Evolutionary conservation across 164 flowering plant species (phyloP), one percentile per base, ranked within the genome.

Genomic region (Protea cynaroides): DNA sequence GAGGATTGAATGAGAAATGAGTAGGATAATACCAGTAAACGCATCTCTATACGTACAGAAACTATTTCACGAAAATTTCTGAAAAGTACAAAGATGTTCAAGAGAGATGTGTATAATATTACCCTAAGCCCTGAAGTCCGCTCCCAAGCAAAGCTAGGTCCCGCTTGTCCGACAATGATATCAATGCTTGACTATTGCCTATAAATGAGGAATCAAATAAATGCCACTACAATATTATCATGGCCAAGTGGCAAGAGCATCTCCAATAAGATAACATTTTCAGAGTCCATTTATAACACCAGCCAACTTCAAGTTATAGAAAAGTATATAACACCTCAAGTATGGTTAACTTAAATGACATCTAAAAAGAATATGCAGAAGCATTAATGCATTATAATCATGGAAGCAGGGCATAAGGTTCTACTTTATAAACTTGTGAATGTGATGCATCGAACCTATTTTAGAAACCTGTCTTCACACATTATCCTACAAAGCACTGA

Each of bases 131-230:
- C 58, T 82, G 86, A 24, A 95, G 85, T 46, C 92, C 98, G 64
- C 61, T 82, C 34, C 89, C 97, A 66, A 95, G 92, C 49, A 82
- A 69, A 65, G 80, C 82, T 58, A 92, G 67, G 65, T 86, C 90
- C 65, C 61, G 85, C 79, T 95, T 95, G 72, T 95, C 91, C 1
- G 99, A 92, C 61, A 95, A 70, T 24, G 99, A 95, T 69, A 95
- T 92, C 73, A 95, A 61, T 12, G 85, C 99, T 57, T 81, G 91
- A 72, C 79, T 92, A 29, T 69, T 78, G 4, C 92, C 96, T 87
- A 75, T 57, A 18, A 68, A 64, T 8, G 61, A 50, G 59, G 34
- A 43, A 58, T 3, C 8, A 43, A 54, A 7, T 22, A 23, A 29
- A 49, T 54, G 10, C 13, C 8, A 17, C 43, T 34, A 25, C 10